Conservation (phyloP, 208 protist species). For the Spongospora subterranea region DNA sequence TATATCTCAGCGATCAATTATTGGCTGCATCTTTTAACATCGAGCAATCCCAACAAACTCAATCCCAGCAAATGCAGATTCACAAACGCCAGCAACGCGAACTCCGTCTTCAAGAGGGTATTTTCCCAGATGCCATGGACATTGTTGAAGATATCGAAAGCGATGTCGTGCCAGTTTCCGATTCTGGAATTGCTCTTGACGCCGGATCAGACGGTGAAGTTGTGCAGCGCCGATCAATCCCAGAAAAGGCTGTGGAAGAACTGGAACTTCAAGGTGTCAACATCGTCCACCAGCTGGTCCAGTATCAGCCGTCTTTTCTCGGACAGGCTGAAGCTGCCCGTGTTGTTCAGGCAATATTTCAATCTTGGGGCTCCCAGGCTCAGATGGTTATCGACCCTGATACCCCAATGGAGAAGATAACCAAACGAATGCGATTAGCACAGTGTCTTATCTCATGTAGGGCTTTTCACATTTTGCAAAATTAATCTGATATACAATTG, state of each 20-base stretch:
- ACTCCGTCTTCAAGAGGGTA: not conserved
- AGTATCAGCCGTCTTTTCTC: not conserved
- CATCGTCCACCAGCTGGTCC: conserved; percentile 26
- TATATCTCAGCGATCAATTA: not conserved
- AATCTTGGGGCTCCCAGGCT: not conserved
- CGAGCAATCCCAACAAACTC: conserved; percentile 45
- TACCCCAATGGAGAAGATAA: conserved; percentile 16
- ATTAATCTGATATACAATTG: not conserved
- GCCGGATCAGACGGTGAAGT: not conserved
- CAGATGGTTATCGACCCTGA: not conserved
- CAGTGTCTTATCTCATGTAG: conserved; percentile 16
- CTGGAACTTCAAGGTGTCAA: conserved; percentile 50
- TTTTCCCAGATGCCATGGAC: not conserved
- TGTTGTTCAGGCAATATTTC: not conserved
- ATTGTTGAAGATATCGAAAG: not conserved
- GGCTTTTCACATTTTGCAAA: not conserved
- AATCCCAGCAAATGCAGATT: conserved; percentile 20
- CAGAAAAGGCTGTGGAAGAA: conserved; percentile 43
- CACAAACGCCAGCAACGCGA: not conserved
- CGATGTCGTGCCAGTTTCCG: not conserved
- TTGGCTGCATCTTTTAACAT: conserved; percentile 54
- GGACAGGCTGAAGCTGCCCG: not conserved
- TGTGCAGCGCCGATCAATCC: not conserved
- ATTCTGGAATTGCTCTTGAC: not conserved
- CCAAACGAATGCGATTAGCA: not conserved